Evolutionary conservation across 257 asterid genomes (phyloP).

Genomic region (Fraxinus pennsylvanica): DNA sequence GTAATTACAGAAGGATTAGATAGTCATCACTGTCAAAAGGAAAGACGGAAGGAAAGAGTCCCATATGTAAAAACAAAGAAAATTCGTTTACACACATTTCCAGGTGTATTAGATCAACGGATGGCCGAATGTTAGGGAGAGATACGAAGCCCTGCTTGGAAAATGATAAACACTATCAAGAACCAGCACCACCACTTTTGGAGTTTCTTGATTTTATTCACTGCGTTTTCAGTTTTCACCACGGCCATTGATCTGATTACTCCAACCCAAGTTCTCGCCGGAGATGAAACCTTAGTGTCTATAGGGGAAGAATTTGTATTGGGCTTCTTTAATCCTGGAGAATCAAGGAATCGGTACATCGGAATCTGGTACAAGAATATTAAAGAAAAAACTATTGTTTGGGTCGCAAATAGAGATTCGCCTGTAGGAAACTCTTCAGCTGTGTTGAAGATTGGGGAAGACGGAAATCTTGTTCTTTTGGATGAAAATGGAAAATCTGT

Average conservation of each 20-base stretch:
- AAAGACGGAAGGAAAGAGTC: conserved; percentile 1
- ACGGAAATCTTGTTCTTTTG: conserved; percentile 45
- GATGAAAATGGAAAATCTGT: conserved; percentile 39
- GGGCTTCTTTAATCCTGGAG: conserved; percentile 58
- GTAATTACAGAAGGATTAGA: neutral
- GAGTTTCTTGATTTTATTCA: conserved; percentile 20
- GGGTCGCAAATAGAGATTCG: conserved; percentile 82
- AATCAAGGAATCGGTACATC: conserved; percentile 42
- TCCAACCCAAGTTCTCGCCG: conserved; percentile 35
- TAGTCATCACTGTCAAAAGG: conserved; percentile 11
- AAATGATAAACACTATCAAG: conserved; percentile 29
- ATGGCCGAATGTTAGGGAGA: conserved; percentile 22
- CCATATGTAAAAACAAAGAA: neutral
- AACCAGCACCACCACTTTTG: conserved; percentile 15
- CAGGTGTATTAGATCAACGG: neutral
- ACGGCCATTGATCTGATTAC: conserved; percentile 43
- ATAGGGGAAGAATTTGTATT: conserved; percentile 52
- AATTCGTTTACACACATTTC: neutral
- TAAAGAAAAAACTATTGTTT: conserved; percentile 45
- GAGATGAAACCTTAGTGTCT: conserved; percentile 46
- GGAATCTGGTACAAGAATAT: conserved; percentile 72
- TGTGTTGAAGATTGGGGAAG: conserved; percentile 43
- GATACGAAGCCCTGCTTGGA: conserved; percentile 8
- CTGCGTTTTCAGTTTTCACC: conserved; percentile 27
- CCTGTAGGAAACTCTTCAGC: conserved; percentile 64